Evolutionary conservation across 192 early-diverging fungal genomes (phyloP).

Genomic region (Neocallimastix lanati): DNA sequence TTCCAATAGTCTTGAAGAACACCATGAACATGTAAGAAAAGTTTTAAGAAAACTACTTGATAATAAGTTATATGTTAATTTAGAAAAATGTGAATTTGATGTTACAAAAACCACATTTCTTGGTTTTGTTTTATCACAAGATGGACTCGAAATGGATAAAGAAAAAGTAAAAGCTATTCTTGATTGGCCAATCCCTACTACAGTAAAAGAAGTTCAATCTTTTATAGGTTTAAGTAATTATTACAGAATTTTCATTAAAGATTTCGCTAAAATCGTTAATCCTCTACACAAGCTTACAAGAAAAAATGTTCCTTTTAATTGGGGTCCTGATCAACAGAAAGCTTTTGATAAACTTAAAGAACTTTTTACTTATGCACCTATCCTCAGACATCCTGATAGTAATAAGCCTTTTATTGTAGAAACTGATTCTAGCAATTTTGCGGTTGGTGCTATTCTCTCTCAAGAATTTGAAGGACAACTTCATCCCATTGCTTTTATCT

Average conservation of each 20-base stretch:
- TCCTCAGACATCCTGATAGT: slow-evolving; percentile 11
- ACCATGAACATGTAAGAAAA: slow-evolving; percentile 6
- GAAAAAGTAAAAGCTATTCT: slow-evolving; percentile 10
- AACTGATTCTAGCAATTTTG: slow-evolving; percentile 17
- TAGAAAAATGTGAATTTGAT: slow-evolving; percentile 15
- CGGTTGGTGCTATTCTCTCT: slow-evolving; percentile 13
- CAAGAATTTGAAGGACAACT: slow-evolving; percentile 7
- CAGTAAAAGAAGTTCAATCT: slow-evolving; percentile 2
- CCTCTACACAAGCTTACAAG: slow-evolving; percentile 8
- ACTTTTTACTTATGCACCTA: slow-evolving; percentile 9
- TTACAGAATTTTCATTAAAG: slow-evolving; percentile 11
- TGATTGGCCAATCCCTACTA: slow-evolving; percentile 7
- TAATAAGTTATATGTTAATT: slow-evolving; percentile 12
- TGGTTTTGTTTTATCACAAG: slow-evolving; percentile 11
- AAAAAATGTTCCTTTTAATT: slow-evolving; percentile 1
- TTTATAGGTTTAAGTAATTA: slow-evolving; percentile 12
- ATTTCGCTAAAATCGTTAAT: slow-evolving; percentile 4
- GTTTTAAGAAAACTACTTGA: slow-evolving; percentile 11
- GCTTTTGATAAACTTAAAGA: slow-evolving; percentile 13
- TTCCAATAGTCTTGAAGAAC: slow-evolving; percentile 2
- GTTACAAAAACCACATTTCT: background rate
- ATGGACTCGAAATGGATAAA: slow-evolving; percentile 12
- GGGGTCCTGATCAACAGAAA: background rate
- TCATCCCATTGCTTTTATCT: slow-evolving; percentile 6
- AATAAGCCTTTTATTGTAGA: slow-evolving; percentile 8